Evolutionary conservation across 495 filamentous ascomycete genomes (phyloP).

Genomic region (Neurospora pannonica): DNA sequence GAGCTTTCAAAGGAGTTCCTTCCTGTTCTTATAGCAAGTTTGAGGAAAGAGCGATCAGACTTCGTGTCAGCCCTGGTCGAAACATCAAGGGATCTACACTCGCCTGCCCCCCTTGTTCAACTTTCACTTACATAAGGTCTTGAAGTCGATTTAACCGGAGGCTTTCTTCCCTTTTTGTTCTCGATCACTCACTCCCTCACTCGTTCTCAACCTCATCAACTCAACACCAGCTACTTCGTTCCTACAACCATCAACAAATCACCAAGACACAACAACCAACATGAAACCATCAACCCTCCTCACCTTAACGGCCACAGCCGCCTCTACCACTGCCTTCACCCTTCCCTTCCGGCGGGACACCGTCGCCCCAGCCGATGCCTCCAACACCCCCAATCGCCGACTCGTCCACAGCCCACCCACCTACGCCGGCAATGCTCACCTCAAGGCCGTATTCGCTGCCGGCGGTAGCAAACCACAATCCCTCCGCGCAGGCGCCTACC

Average conservation of each 20-base stretch:
- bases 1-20: background rate
- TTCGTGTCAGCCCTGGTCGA: background rate
- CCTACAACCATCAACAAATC: background rate
- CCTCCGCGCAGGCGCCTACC: slow-evolving; percentile 10
- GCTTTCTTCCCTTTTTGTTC: background rate
- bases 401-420: slow-evolving; percentile 4
- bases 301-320: background rate
- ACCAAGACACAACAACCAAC: background rate
- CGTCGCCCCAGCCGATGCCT: background rate
- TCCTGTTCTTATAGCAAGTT: background rate
- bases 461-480: background rate
- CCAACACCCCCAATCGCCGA: background rate
- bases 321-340: background rate
- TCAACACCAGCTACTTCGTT: background rate
- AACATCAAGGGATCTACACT: background rate
- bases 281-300: slow-evolving; percentile 9
- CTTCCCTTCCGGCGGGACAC: background rate
- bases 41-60: background rate
- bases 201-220: background rate
- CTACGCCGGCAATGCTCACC: background rate
- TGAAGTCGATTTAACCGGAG: background rate
- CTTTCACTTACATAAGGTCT: background rate
- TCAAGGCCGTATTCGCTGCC: background rate
- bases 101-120: background rate
- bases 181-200: background rate